Conservation (phyloP, 73 alveolate genomes). For the Paramecium sexaurelia region DNA sequence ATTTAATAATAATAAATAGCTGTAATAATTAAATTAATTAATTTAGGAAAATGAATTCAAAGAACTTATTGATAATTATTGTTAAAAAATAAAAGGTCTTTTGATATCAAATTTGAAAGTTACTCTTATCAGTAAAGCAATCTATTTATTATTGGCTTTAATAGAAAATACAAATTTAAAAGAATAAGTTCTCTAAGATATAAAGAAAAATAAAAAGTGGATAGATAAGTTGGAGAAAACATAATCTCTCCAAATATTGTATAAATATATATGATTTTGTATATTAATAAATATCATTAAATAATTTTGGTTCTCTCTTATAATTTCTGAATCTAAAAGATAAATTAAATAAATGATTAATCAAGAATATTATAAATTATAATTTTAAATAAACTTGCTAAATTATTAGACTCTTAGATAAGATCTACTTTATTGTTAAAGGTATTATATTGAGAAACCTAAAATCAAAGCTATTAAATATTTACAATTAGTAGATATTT, state of each 20-base stretch:
- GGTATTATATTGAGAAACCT: no score
- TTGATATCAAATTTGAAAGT: neutral
- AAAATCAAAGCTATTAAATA: no score
- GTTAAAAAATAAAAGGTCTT: neutral
- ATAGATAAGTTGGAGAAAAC: slow-evolving; percentile 21
- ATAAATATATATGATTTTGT: slow-evolving; percentile 31
- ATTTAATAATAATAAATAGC: neutral
- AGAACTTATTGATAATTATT: neutral
- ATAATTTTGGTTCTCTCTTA: neutral
- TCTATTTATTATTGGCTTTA: slow-evolving; percentile 30
- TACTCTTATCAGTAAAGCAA: neutral
- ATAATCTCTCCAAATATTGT: slow-evolving; percentile 4
- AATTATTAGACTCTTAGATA: no score
- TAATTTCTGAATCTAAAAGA: no score
- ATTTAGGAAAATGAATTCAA: neutral
- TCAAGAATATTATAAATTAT: no score
- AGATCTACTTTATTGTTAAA: no score
- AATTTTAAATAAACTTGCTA: no score
- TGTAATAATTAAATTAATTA: neutral
- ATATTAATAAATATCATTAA: neutral
- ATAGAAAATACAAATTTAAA: neutral
- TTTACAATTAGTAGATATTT: no score
- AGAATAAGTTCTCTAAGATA: neutral
- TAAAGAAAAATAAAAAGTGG: neutral
- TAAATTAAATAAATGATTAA: no score